Percentiles rank a stretch among this genome's conserved stretches.
phyloP scores from a whole-genome alignment of 805 yeast genomes.

The Wickerhamomyces subpelliculosus region DNA sequence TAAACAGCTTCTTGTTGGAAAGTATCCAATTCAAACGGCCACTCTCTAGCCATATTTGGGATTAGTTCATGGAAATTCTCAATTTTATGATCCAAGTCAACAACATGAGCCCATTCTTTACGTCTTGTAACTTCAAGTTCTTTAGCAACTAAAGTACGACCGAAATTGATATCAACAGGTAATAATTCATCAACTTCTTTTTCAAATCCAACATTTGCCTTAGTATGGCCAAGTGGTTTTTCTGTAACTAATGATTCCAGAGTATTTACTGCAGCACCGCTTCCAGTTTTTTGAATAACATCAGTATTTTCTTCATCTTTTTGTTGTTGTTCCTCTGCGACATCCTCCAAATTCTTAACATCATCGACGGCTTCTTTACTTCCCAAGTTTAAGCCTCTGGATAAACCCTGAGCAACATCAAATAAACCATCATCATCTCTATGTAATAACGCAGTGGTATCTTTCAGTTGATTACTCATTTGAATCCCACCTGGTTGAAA shows the following conservation, averaged over 20 bases:
- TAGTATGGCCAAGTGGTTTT: not conserved
- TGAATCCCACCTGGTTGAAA: constrained; percentile 88
- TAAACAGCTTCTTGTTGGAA: constrained; percentile 97
- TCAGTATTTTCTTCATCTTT: constrained; percentile 7
- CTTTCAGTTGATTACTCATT: constrained; percentile 22
- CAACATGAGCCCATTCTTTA: constrained; percentile 91
- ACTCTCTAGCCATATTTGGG: constrained; percentile 86
- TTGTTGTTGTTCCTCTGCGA: constrained; percentile 23
- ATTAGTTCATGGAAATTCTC: constrained; percentile 83
- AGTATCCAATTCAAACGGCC: constrained; percentile 93
- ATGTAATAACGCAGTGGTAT: constrained; percentile 40
- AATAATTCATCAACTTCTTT: constrained; percentile 42
- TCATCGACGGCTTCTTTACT: not conserved
- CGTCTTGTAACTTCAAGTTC: constrained; percentile 25
- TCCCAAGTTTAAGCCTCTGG: constrained; percentile 50
- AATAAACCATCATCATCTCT: constrained; percentile 70
- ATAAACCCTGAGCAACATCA: constrained; percentile 76
- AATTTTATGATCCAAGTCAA: constrained; percentile 76
- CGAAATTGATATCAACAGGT: constrained; percentile 44
- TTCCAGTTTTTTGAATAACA: not conserved
- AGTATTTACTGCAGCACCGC: not conserved
- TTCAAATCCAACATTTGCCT: constrained; percentile 12
- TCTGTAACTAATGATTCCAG: constrained; percentile 3
- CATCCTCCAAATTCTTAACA: constrained; percentile 8
- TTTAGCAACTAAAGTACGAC: constrained; percentile 26